A percentile compares a stretch with the other conserved stretches of the same genome.
Conservation (phyloP, 163 green algal genomes). For the Prototheca wickerhamii region DNA sequence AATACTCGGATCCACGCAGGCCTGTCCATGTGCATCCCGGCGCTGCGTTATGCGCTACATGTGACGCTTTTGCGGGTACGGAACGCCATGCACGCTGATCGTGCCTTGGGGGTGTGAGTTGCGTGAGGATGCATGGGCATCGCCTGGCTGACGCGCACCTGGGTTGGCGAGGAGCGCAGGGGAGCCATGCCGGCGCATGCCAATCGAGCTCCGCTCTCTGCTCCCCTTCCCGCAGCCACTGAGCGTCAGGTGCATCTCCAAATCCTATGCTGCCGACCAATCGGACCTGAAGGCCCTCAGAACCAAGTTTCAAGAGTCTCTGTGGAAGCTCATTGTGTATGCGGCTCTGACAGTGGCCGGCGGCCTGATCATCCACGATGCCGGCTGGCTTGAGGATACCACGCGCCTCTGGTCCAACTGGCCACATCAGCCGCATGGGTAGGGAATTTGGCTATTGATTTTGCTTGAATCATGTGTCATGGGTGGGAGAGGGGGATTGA, state of each 20-base stretch:
- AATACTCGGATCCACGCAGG: too few relatives aligned
- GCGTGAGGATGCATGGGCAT: too few relatives aligned
- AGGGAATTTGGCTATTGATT: not conserved
- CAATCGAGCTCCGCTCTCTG: not conserved
- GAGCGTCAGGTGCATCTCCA: not conserved
- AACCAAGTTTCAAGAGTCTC: slow-evolving; percentile 4
- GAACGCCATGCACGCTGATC: too few relatives aligned
- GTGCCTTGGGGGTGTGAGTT: too few relatives aligned
- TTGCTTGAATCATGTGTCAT: not conserved
- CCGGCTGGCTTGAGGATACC: slow-evolving; percentile 35
- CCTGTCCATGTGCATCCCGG: too few relatives aligned
- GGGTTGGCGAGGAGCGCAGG: too few relatives aligned
- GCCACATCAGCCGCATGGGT: slow-evolving; percentile 17
- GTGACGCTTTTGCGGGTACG: too few relatives aligned
- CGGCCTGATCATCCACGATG: not conserved
- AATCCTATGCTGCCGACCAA: too few relatives aligned
- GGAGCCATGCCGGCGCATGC: too few relatives aligned
- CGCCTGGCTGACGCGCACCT: too few relatives aligned
- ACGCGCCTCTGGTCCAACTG: slow-evolving; percentile 44
- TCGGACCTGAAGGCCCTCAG: not conserved
- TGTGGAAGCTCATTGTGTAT: slow-evolving; percentile 10
- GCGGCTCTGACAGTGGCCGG: too few relatives aligned
- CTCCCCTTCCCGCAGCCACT: not conserved
- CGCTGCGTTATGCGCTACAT: too few relatives aligned
- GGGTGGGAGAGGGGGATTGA: not conserved